A percentile compares a stretch with the other conserved stretches of the same genome.
Evolutionary conservation across 805 yeast genomes (phyloP).

Genomic region (Starmerella etchellsii): DNA sequence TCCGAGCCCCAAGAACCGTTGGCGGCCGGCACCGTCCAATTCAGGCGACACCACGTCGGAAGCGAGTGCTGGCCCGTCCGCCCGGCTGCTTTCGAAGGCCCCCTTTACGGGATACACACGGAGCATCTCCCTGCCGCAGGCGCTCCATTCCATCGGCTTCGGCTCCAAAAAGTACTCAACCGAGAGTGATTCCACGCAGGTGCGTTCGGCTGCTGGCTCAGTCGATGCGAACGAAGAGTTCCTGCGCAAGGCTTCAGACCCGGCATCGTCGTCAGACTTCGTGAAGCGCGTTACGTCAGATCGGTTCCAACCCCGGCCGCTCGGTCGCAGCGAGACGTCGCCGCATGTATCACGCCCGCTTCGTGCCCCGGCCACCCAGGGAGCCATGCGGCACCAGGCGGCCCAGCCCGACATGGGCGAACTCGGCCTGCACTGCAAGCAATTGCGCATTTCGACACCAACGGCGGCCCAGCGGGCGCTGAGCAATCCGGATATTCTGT

Average conservation of each 20-base stretch:
- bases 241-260: neutral
- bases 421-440: too few species aligned
- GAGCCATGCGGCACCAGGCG: neutral
- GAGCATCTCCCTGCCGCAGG: constrained; percentile 14
- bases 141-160: constrained; percentile 1
- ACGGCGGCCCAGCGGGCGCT: constrained; percentile 37
- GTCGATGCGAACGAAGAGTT: neutral
- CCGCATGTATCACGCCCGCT: neutral
- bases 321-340: constrained; percentile 10
- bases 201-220: constrained; percentile 1
- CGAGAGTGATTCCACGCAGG: too few species aligned
- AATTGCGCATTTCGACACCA: too few species aligned
- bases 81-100: neutral
- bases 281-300: too few species aligned
- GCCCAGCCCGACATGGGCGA: too few species aligned
- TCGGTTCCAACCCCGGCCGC: neutral
- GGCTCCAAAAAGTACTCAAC: too few species aligned
- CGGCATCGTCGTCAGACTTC: neutral
- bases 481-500: constrained; percentile 62
- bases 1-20: too few species aligned
- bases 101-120: constrained; percentile 3
- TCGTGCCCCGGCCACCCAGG: neutral
- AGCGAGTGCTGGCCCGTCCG: too few species aligned
- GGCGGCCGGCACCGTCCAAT: too few species aligned
- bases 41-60: too few species aligned